Percentiles rank a stretch among this genome's conserved stretches.
These are phyloP conservation scores for Hanseniaspora singularis DNA, from an alignment of 805 yeast species.

Conservation along the genomic window DNA sequence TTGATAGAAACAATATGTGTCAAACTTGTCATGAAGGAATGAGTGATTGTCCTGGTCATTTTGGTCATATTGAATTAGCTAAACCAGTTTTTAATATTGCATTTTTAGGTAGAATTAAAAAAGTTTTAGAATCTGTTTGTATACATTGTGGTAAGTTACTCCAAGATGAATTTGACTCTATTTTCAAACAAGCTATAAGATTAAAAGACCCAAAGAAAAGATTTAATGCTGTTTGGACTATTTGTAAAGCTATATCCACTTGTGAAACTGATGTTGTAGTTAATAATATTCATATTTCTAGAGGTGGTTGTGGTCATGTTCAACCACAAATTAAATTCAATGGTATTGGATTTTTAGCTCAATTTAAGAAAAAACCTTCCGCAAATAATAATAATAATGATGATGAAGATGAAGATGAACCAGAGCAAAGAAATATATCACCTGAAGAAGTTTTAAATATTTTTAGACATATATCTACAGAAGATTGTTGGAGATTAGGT, in stretches of 20 bases:
- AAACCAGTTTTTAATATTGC: constrained; percentile 98
- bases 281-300: constrained; percentile 45
- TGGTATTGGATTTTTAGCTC: constrained; percentile 91
- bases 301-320: constrained; percentile 97
- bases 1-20: constrained; percentile 93
- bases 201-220: constrained; percentile 91
- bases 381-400: constrained; percentile 37
- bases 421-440: constrained; percentile 77
- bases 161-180: constrained; percentile 57
- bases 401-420: constrained; percentile 70
- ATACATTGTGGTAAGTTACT: constrained; percentile 96
- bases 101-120: constrained; percentile 83
- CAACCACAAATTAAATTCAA: constrained; percentile 95
- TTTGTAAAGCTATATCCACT: constrained; percentile 82
- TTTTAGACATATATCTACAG: constrained; percentile 76
- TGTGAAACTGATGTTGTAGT: constrained; percentile 80
- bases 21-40: constrained; percentile 99
- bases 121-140: constrained; percentile 91
- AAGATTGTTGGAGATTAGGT: constrained; percentile 73
- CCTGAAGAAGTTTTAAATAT: constrained; percentile 86
- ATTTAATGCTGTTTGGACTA: constrained; percentile 91
- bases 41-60: constrained; percentile 99
- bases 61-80: constrained; percentile 96
- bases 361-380: constrained; percentile 63
- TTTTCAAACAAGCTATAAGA: constrained; percentile 76